Evolutionary conservation across 2,329 filamentous ascomycete species (phyloP), one percentile per base, ranked within the genome.

Genomic region (Gyromitra esculenta): DNA sequence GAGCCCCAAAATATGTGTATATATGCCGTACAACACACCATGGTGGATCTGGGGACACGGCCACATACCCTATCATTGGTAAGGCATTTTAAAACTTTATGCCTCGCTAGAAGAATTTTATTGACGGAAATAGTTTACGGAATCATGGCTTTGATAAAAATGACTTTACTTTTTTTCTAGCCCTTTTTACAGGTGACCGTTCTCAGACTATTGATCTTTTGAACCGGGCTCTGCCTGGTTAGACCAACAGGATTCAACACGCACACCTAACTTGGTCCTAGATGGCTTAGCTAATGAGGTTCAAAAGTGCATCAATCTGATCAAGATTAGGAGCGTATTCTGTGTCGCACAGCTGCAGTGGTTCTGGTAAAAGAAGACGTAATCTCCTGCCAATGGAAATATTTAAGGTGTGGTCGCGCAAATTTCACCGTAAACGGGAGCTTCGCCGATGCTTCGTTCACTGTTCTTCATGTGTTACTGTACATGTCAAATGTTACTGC

Each of bases 391-490:
- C 18, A 25, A 18, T 4, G 25, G 41, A 37, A 52, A 52, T 13
- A 25, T 25, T 21, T 45, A 39, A 11, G 13, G 59, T 21, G 35
- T 6, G 13, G 60, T 71, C 54, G 60, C 72, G 50, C 59, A 60
- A 15, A 21, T 50, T 18, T 21, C 15, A 6, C 72, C 39, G 18
- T 39, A 54, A 48, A 18, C 1, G 50, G 65, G 18, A 39, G 48
- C 37, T 64, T 70, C 65, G 59, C 66, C 65, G 59, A 68, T 75
- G 67, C 59, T 71, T 75, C 66, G 52, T 41, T 71, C 66, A 21
- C 6, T 57, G 56, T 71, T 71, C 72, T 75, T 65, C 65, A 74
- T 50, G 64, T 69, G 37, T 45, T 68, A 43, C 37, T 35, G 50
- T 31, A 31, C 25, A 31, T 31, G 25, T 52, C 39, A 31, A n/a